These are phyloP conservation scores for Cladorrhinum samala DNA, from an alignment of 495 filamentous ascomycete species.

Conservation along the genomic window DNA sequence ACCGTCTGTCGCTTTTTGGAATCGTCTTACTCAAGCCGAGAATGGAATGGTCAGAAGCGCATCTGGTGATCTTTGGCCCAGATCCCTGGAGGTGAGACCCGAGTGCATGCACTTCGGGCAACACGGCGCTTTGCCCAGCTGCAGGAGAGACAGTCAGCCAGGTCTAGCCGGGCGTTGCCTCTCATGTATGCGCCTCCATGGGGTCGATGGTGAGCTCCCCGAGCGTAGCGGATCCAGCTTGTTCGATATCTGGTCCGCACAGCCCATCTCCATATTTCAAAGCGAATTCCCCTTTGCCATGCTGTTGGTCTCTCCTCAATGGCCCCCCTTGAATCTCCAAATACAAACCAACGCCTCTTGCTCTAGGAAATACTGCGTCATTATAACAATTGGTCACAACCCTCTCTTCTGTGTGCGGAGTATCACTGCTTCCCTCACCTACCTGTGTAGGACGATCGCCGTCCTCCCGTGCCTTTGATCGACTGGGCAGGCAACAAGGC, in stretches of 20 bases:
- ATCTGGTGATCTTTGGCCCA: neutral
- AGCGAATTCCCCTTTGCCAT: slow-evolving; percentile 3
- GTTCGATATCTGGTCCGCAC: too few species aligned
- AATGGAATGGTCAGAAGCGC: neutral
- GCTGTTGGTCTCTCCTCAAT: slow-evolving; percentile 4
- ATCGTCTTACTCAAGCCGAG: neutral
- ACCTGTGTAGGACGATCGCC: slow-evolving; percentile 1
- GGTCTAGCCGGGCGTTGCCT: slow-evolving; percentile 1
- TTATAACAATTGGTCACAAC: neutral
- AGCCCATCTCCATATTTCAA: slow-evolving; percentile 13
- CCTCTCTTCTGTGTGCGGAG: neutral
- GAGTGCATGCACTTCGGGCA: slow-evolving; percentile 16
- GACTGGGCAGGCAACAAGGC: slow-evolving; percentile 1
- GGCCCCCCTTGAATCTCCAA: neutral
- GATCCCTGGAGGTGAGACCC: slow-evolving; percentile 14
- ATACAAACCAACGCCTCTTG: neutral
- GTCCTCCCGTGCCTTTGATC: neutral
- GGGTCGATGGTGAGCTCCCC: slow-evolving; percentile 6
- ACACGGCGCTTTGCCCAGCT: slow-evolving; percentile 18
- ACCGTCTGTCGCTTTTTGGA: neutral
- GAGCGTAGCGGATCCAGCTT: slow-evolving; percentile 1
- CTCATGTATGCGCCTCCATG: neutral
- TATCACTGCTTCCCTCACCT: slow-evolving; percentile 1
- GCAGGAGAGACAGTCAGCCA: slow-evolving; percentile 4
- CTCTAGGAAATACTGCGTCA: neutral